phyloP scores from a whole-genome alignment of 129 eudicot species.

The Mikania micrantha region DNA sequence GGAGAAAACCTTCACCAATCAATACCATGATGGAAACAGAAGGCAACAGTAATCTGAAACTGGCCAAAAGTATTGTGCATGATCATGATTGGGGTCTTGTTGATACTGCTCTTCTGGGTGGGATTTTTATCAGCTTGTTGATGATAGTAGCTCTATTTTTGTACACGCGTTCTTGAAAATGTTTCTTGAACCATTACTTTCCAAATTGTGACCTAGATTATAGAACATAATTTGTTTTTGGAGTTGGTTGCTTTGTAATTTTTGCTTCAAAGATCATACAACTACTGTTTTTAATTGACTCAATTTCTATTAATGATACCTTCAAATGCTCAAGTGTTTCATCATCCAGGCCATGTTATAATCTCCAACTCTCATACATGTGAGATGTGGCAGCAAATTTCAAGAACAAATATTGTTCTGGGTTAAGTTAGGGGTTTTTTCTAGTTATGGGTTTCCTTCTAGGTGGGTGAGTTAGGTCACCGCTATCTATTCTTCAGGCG shows the following conservation, averaged over 20 bases:
- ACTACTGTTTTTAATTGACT: background rate
- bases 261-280: background rate
- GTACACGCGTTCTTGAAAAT: constrained; percentile 30
- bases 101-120: constrained; percentile 61
- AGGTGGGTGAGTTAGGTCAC: no score
- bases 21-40: constrained; percentile 22
- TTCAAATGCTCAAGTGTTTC: background rate
- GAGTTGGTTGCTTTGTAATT: constrained; percentile 7
- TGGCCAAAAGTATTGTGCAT: background rate
- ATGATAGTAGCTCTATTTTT: constrained; percentile 38
- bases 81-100: constrained; percentile 40
- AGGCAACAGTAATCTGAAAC: constrained; percentile 19
- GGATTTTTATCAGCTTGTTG: constrained; percentile 53
- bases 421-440: no score
- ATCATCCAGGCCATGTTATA: no score
- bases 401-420: no score
- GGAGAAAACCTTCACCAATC: constrained; percentile 28
- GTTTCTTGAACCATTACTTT: background rate
- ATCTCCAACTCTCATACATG: no score
- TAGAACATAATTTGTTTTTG: background rate
- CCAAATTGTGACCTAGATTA: constrained; percentile 3
- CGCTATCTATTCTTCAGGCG: no score
- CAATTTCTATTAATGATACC: background rate
- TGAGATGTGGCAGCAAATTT: no score
- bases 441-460: no score